These are phyloP conservation scores for Sporothrix phasma DNA, from an alignment of 2,329 filamentous ascomycete genomes.

Conservation along the genomic window DNA sequence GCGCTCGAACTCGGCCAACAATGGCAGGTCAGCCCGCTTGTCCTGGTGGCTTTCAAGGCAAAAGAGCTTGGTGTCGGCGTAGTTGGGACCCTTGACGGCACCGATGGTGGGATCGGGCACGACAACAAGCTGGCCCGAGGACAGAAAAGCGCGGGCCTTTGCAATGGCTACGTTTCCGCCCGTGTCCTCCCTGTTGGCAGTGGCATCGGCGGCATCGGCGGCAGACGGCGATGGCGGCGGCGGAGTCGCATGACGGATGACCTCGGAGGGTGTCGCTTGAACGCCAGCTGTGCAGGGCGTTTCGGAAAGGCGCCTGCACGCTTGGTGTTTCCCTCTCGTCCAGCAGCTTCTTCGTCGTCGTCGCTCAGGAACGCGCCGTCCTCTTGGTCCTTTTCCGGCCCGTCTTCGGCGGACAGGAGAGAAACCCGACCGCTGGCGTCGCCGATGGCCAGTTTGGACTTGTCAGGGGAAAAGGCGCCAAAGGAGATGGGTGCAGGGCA, in stretches of 20 bases:
- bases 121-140: slow-evolving; percentile 31
- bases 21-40: slow-evolving; percentile 32
- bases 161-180: slow-evolving; percentile 22
- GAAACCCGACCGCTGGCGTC: slow-evolving; percentile 53
- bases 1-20: slow-evolving; percentile 35
- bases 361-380: slow-evolving; percentile 17
- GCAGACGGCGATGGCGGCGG: slow-evolving; percentile 28
- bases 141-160: slow-evolving; percentile 28
- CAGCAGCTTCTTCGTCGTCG: background rate
- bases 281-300: slow-evolving; percentile 20
- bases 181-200: slow-evolving; percentile 17
- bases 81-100: slow-evolving; percentile 45
- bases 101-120: slow-evolving; percentile 40
- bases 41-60: slow-evolving; percentile 39
- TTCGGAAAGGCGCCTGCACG: background rate
- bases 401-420: slow-evolving; percentile 38
- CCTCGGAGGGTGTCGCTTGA: slow-evolving; percentile 35
- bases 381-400: slow-evolving; percentile 25
- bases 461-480: slow-evolving; percentile 49
- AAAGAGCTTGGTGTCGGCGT: slow-evolving; percentile 37
- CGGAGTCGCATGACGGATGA: slow-evolving; percentile 42
- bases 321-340: background rate
- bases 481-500: slow-evolving; percentile 46
- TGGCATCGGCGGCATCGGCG: background rate
- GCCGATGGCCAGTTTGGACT: slow-evolving; percentile 45